These are phyloP conservation scores for Penicillium sp. DNA, from an alignment of 2,329 filamentous ascomycete genomes.

Conservation along the genomic window DNA sequence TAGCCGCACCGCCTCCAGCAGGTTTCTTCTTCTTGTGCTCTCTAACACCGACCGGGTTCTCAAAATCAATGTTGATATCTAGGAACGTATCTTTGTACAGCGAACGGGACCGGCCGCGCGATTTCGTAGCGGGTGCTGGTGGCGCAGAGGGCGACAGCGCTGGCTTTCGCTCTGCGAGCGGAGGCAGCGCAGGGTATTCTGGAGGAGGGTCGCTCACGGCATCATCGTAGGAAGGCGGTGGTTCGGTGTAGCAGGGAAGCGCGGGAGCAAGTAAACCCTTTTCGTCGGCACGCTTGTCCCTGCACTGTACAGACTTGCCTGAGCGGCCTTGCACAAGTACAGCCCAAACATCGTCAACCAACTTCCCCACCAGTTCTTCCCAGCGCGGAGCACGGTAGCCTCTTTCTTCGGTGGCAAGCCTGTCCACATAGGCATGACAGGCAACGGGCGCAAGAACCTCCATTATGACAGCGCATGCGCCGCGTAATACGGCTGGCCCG, in stretches of 20 bases:
- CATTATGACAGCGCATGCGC: slow-evolving; percentile 20
- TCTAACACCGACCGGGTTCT: slow-evolving; percentile 26
- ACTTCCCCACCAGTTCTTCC: slow-evolving; percentile 7
- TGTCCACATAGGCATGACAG: slow-evolving; percentile 5
- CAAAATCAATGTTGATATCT: slow-evolving; percentile 29
- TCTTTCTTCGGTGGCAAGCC: background rate
- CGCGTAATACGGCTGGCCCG: background rate
- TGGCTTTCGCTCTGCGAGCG: slow-evolving; percentile 28
- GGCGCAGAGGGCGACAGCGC: slow-evolving; percentile 11
- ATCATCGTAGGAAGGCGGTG: slow-evolving; percentile 38
- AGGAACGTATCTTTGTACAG: slow-evolving; percentile 9
- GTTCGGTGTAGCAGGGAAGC: slow-evolving; percentile 23
- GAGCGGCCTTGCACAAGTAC: background rate
- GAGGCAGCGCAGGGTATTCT: slow-evolving; percentile 32
- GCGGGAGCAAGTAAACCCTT: slow-evolving; percentile 14
- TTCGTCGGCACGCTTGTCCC: slow-evolving; percentile 3
- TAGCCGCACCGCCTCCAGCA: slow-evolving; percentile 13
- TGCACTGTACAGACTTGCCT: background rate
- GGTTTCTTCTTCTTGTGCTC: slow-evolving; percentile 40
- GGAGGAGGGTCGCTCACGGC: slow-evolving; percentile 37
- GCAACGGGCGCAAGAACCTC: slow-evolving; percentile 11
- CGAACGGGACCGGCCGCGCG: slow-evolving; percentile 7
- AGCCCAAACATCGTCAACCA: slow-evolving; percentile 16
- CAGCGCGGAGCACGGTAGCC: background rate
- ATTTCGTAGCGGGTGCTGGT: slow-evolving; percentile 1